These are phyloP conservation scores for Paralagenidium karlingii DNA, from an alignment of 352 stramenopile species.

Conservation along the genomic window DNA sequence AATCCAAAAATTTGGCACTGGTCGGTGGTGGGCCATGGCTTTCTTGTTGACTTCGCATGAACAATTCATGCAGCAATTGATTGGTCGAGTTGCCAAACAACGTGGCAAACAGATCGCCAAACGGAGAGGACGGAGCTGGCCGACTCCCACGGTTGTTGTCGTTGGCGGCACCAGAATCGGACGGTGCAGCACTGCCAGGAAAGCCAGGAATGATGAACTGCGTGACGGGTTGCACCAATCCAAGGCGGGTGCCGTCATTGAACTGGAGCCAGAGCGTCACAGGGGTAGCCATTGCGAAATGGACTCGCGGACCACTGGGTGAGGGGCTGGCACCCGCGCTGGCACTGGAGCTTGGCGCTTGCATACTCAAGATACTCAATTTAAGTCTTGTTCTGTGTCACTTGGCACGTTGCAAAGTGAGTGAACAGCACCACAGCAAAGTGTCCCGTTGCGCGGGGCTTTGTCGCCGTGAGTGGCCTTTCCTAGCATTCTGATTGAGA, in stretches of 20 bases:
- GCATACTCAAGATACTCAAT: conserved; percentile 4
- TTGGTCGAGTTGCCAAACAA: too few relatives aligned
- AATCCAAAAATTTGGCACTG: conserved; percentile 54
- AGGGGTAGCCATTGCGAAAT: conserved; percentile 43
- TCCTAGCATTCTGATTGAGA: neutral
- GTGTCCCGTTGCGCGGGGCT: conserved; percentile 7
- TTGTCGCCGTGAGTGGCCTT: conserved; percentile 3
- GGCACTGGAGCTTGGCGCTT: too few relatives aligned
- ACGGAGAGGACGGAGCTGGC: too few relatives aligned
- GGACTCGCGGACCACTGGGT: conserved; percentile 1
- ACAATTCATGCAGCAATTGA: conserved; percentile 41
- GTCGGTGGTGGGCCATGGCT: conserved; percentile 50
- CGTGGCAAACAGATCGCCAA: too few relatives aligned
- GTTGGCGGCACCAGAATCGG: too few relatives aligned
- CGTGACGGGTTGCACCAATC: too few relatives aligned
- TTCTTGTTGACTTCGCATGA: conserved; percentile 43
- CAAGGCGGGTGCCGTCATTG: conserved; percentile 18
- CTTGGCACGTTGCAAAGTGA: conserved; percentile 17
- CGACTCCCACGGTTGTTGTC: too few relatives aligned
- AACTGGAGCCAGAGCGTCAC: conserved; percentile 54
- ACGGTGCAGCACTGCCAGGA: too few relatives aligned
- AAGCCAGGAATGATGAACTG: too few relatives aligned
- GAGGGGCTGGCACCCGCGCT: too few relatives aligned
- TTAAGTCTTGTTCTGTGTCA: conserved; percentile 5
- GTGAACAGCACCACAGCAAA: conserved; percentile 6